phyloP scores from a whole-genome alignment of 441 rosid genomes.

The Monsonia emarginata region DNA sequence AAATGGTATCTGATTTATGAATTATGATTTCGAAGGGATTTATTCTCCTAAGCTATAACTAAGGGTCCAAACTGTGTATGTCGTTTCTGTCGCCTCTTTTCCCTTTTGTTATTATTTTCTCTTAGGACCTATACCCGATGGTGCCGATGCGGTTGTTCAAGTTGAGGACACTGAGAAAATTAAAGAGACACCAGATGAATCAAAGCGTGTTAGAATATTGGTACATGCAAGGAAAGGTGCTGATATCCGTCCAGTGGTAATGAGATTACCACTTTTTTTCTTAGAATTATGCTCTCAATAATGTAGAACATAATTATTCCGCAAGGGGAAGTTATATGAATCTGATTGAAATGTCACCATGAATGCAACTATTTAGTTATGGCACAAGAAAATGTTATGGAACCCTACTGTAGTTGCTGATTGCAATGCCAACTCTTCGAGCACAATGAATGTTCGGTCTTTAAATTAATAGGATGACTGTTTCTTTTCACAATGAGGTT shows the following conservation, averaged over 20 bases:
- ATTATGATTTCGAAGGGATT: no score
- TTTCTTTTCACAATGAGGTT: not conserved
- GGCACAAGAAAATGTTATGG: not conserved
- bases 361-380: not conserved
- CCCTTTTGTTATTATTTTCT: constrained; percentile 7
- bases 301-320: not conserved
- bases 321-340: not conserved
- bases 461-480: not conserved
- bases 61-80: no score
- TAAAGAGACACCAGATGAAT: constrained; percentile 24
- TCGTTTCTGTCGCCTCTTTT: not conserved
- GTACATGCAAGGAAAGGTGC: constrained; percentile 52
- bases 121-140: constrained; percentile 86
- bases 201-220: constrained; percentile 52
- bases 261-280: constrained; percentile 19
- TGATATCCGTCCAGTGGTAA: constrained; percentile 94
- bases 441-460: not conserved
- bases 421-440: not conserved
- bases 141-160: constrained; percentile 95
- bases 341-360: not conserved
- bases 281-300: not conserved
- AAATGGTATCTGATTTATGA: no score
- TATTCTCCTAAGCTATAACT: no score
- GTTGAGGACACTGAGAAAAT: constrained; percentile 73
- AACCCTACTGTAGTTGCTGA: not conserved